Conservation (phyloP, 352 stramenopile species). For the Phytophthora cactorum region DNA sequence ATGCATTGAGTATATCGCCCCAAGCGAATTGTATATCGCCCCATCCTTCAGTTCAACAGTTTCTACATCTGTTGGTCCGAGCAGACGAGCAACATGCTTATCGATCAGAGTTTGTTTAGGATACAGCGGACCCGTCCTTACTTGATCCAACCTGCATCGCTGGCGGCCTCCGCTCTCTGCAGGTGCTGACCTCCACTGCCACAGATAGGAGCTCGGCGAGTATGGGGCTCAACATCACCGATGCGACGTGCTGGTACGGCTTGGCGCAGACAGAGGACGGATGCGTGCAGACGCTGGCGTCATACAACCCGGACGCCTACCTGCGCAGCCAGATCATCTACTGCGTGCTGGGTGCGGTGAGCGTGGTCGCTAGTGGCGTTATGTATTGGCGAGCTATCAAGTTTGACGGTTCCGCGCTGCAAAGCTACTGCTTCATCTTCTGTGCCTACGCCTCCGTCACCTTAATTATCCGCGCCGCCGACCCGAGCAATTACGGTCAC, state of each 20-base stretch:
- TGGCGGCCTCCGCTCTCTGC: constrained; percentile 5
- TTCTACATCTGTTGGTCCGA: not conserved
- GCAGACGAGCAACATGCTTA: not conserved
- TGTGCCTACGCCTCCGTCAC: constrained; percentile 42
- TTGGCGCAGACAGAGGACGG: constrained; percentile 29
- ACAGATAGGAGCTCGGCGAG: constrained; percentile 4
- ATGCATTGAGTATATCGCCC: too few relatives aligned
- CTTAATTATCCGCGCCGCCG: constrained; percentile 37
- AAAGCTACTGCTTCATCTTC: constrained; percentile 39
- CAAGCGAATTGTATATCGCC: too few relatives aligned
- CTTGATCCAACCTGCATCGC: constrained; percentile 9
- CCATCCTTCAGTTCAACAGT: constrained; percentile 3
- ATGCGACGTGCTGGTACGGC: constrained; percentile 36
- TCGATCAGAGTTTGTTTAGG: constrained; percentile 18
- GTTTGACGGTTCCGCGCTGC: constrained; percentile 29
- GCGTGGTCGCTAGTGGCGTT: constrained; percentile 21
- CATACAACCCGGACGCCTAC: constrained; percentile 31
- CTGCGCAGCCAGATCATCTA: constrained; percentile 36
- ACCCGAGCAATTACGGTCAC: constrained; percentile 40
- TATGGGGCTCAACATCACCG: constrained; percentile 37
- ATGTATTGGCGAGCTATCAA: constrained; percentile 37
- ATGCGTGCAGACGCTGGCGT: constrained; percentile 30
- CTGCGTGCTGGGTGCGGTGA: constrained; percentile 25
- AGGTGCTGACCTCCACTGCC: not conserved
- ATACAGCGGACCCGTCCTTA: constrained; percentile 15